Percentiles rank a stretch among this genome's conserved stretches.
phyloP scores from a whole-genome alignment of 257 asterid genomes.

The Avicennia marina region DNA sequence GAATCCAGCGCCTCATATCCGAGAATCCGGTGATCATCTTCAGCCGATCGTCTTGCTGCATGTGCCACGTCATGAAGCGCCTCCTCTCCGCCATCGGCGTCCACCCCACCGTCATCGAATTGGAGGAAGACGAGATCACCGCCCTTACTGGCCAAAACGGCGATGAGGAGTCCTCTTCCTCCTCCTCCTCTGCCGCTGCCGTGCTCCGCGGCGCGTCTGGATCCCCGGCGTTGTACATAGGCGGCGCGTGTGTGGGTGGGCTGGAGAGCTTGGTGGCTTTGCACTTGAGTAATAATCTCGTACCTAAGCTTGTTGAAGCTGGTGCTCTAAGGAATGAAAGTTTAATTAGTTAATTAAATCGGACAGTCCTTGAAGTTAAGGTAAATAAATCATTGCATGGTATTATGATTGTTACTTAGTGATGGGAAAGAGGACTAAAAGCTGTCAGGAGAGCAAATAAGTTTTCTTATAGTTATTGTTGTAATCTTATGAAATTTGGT shows the following conservation, averaged over 20 bases:
- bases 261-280: slow-evolving; percentile 73
- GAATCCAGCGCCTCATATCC: slow-evolving; percentile 69
- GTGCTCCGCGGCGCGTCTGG: slow-evolving; percentile 15
- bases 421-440: too few relatives aligned
- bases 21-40: slow-evolving; percentile 86
- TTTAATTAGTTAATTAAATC: too few relatives aligned
- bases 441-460: too few relatives aligned
- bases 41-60: slow-evolving; percentile 84
- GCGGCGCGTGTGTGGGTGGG: slow-evolving; percentile 85
- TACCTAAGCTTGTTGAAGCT: slow-evolving; percentile 79
- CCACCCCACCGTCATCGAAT: slow-evolving; percentile 78
- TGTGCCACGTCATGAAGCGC: slow-evolving; percentile 90
- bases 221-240: slow-evolving; percentile 67
- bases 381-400: too few relatives aligned
- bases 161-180: background rate
- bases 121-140: slow-evolving; percentile 80
- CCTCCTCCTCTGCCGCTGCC: too few relatives aligned
- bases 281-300: slow-evolving; percentile 77
- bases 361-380: too few relatives aligned
- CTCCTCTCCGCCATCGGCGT: slow-evolving; percentile 73
- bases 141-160: too few relatives aligned
- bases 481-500: too few relatives aligned
- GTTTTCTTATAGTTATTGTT: too few relatives aligned
- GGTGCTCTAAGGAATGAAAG: slow-evolving; percentile 57
- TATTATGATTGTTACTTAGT: too few relatives aligned